Base-by-base conservation (phyloP, 345 rosid species). In the Capsella bursapastoris region DNA sequence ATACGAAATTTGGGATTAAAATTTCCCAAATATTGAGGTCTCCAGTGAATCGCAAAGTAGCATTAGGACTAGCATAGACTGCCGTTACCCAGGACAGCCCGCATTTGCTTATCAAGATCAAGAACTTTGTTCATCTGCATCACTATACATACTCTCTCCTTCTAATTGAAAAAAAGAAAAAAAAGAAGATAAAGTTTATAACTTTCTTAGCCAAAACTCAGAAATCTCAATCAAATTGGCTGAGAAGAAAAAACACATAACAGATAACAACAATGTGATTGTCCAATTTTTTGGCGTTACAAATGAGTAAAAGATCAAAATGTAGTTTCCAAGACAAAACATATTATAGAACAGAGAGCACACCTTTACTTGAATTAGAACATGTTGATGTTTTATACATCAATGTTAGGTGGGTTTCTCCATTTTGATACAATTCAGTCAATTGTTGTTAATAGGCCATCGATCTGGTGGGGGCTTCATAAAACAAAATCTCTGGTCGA, bases 401-500 rank as follows among this genome's bases (percentile, higher is more conserved):
- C 45, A 41, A 37, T 41, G 45, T 4, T 41, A 14, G n/a, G 11
- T 47, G 45, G n/a, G 11, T 47, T 49, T 49, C 53, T 49, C 53
- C 12, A 49, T 49, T 7, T 15, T 66, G 60, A 47, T 7, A 47
- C 25, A 47, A 15, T 47, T 16, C 10, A 2, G 22, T 38, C 35
- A 51, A 47, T 51, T 27, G 29, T 40, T 52, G 27, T 27, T 49
- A 34, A 6, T 53, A 28, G 16, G 18, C 31, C 56, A 64, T 25
- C 6, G 29, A 35, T 6, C 22, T 6, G n/a, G 2, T 8, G 15
- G 48, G 7, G 25, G 45, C 72, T 51, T 75, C 79, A 67, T 66
- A 75, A 15, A 51, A 75, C 49, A 68, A 8, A 52, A 75, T 32
- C 57, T 68, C 73, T 32, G 74, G 74, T 34, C 64, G 68, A 60